Conservation (phyloP, 257 asterid genomes). For the Fraxinus anomala region DNA sequence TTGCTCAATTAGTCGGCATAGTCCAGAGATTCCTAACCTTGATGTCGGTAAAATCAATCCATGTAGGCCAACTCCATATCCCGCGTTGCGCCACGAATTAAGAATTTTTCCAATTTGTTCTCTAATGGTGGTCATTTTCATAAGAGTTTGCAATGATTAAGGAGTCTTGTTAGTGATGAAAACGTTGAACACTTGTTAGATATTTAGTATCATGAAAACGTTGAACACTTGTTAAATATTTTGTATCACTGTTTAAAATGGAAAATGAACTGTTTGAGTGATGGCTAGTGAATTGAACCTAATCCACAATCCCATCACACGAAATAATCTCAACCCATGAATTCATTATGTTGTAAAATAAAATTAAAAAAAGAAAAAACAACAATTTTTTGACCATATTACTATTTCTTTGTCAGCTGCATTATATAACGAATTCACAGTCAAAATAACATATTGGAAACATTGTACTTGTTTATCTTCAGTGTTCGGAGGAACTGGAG, state of each 20-base stretch:
- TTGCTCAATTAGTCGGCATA: background rate
- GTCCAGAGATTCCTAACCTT: background rate
- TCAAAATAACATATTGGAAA: too few relatives aligned
- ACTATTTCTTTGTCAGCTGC: background rate
- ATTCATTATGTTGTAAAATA: background rate
- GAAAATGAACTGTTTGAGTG: background rate
- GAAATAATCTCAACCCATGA: background rate
- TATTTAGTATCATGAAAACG: background rate
- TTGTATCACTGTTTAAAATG: background rate
- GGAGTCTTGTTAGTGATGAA: background rate
- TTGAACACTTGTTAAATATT: background rate
- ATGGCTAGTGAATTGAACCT: background rate
- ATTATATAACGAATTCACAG: too few relatives aligned
- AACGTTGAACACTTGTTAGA: background rate
- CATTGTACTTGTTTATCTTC: too few relatives aligned
- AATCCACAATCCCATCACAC: background rate
- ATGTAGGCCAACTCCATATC: background rate
- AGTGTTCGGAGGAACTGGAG: background rate
- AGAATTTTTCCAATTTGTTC: background rate
- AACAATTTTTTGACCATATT: background rate
- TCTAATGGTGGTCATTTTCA: background rate
- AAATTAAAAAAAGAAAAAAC: background rate
- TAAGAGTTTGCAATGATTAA: background rate
- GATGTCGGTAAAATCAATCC: background rate
- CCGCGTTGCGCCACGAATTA: background rate